phyloP scores from a whole-genome alignment of 352 stramenopile species.

The Thalassiosira mediterranea region DNA sequence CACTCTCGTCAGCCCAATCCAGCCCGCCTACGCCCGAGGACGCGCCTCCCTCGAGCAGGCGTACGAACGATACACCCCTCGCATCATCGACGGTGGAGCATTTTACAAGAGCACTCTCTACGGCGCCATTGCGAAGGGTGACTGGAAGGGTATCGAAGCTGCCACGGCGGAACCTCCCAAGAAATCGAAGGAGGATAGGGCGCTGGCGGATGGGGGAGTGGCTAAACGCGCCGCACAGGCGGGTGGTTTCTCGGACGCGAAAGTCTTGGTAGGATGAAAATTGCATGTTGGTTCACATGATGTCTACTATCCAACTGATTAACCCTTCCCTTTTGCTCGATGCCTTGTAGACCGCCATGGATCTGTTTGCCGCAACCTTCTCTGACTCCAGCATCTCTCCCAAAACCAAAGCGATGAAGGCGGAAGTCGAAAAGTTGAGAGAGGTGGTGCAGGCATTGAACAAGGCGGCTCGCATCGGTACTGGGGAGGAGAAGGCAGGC shows the following conservation, averaged over 20 bases:
- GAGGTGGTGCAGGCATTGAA: conserved; percentile 63
- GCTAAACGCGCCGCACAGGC: conserved; percentile 67
- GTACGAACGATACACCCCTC: conserved; percentile 73
- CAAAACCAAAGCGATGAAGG: conserved; percentile 82
- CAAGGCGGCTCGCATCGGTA: conserved; percentile 52
- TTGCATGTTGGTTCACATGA: too few relatives aligned
- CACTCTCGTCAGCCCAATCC: conserved; percentile 8
- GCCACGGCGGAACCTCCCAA: conserved; percentile 68
- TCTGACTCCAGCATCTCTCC: conserved; percentile 72
- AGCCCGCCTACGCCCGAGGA: conserved; percentile 61
- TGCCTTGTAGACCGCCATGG: too few relatives aligned
- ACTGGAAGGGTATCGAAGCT: conserved; percentile 63
- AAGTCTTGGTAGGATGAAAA: too few relatives aligned
- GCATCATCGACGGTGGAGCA: conserved; percentile 70
- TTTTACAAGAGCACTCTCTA: conserved; percentile 71
- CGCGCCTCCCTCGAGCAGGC: conserved; percentile 70
- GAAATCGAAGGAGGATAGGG: conserved; percentile 71
- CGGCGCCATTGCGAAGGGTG: conserved; percentile 58
- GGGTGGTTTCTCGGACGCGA: conserved; percentile 72
- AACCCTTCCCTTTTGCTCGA: too few relatives aligned
- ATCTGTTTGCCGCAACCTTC: conserved; percentile 77
- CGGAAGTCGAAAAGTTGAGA: conserved; percentile 60
- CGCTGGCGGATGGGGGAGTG: conserved; percentile 73
- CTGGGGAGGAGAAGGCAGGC: conserved; percentile 66
- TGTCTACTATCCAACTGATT: too few relatives aligned